Base-by-base conservation (phyloP, 2,329 filamentous ascomycete species). In the Chaetomiaceae sp. region DNA sequence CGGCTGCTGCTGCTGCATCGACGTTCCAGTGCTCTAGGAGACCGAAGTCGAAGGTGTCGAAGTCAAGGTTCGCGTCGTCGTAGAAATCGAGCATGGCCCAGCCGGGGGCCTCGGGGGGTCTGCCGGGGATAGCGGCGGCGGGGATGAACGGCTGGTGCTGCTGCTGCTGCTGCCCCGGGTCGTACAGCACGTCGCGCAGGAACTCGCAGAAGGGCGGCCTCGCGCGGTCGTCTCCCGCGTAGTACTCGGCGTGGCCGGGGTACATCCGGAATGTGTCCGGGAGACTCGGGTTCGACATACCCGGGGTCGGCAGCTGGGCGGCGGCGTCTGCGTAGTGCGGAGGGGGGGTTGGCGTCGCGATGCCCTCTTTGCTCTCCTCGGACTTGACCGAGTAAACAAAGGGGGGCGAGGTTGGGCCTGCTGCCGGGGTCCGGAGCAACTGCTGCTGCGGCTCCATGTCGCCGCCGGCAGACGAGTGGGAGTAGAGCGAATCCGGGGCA, bases 31-130 rank as follows among this genome's bases (percentile, higher is more conserved):
- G 62, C 48, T 75, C 69, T 12, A 78, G 55, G 5, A 76, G 60
- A 1, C 70, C 69, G 57, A 76, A 76, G 53, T 78, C 74, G 24
- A 72, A 61, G 14, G 76, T 74, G 10, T 70, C 75, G 18, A 78
- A 63, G 38, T 77, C 73, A 24, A 76, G 60, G 46, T 68, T 73
- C 38, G 61, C 62, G 47, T 77, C 67, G 42, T 72, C 68, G 50
- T 71, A 75, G 51, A 76, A 76, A 52, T 76, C 68, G 7, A 77
- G 58, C 4, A 76, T 66, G 15, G 65, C 65, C 12, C 72, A 61
- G 0, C 67, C 69, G 45, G 71, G 70, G 4, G 61, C 56, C 45
- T 69, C 68, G n/a, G 59, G 60, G 3, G 64, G 48, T 42, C 62
- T 66, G n/a, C 60, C 52, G 7, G 62, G 50, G 19, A 68, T 38